A percentile compares a stretch with the other conserved stretches of the same genome.
These are phyloP conservation scores for Ophiostoma piceae DNA, from an alignment of 2,329 filamentous ascomycete genomes.

Conservation along the genomic window DNA sequence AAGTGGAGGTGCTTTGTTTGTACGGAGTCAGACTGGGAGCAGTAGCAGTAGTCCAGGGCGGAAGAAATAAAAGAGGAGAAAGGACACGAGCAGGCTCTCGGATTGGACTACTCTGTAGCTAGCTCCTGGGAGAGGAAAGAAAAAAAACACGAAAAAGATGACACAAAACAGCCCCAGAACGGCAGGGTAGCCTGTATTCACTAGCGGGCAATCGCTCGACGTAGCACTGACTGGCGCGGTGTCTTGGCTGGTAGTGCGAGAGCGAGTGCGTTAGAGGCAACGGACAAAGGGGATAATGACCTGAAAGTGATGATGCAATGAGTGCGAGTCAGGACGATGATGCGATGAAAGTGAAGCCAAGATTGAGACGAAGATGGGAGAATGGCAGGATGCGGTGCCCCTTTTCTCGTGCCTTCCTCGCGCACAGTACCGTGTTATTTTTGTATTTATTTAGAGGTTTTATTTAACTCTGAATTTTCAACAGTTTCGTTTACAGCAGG, in stretches of 20 bases:
- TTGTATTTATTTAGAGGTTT: not conserved
- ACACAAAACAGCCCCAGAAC: constrained; percentile 6
- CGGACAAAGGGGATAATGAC: not conserved
- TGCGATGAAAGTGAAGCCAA: not conserved
- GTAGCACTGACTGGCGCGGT: constrained; percentile 5
- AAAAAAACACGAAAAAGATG: constrained; percentile 14
- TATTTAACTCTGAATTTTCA: constrained; percentile 8
- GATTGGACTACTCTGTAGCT: not conserved
- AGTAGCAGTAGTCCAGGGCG: not conserved
- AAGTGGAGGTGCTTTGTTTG: constrained; percentile 17
- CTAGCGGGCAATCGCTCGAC: not conserved
- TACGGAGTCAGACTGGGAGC: not conserved
- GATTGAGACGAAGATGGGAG: not conserved
- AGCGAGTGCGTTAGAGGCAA: not conserved
- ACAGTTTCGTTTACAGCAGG: not conserved
- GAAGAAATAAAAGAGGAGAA: constrained; percentile 21
- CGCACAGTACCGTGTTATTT: not conserved
- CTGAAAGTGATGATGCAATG: not conserved
- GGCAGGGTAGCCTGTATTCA: not conserved
- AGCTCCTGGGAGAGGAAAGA: not conserved
- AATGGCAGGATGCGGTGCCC: not conserved
- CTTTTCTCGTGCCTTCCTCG: constrained; percentile 8
- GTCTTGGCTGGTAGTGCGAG: not conserved
- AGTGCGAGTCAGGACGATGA: not conserved
- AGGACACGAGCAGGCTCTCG: constrained; percentile 4